These are phyloP conservation scores for Pichia inconspicua DNA, from an alignment of 1,139 yeast species.

Conservation along the genomic window DNA sequence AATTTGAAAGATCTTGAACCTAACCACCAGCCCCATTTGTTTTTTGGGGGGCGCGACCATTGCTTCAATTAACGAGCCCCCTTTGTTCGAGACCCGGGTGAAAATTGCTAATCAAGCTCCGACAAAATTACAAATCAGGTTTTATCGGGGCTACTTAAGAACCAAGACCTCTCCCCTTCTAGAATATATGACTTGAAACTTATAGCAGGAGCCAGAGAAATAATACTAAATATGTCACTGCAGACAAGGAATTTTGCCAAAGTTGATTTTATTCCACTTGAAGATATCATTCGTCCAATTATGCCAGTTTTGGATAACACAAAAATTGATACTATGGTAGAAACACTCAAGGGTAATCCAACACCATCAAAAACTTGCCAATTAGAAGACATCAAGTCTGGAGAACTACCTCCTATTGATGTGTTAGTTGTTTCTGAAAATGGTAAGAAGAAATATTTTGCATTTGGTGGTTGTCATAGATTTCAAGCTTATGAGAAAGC, in stretches of 20 bases:
- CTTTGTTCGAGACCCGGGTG: not conserved
- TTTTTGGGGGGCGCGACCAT: too few relatives aligned
- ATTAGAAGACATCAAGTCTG: constrained; percentile 45
- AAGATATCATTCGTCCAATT: constrained; percentile 66
- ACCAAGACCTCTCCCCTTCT: not conserved
- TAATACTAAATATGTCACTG: constrained; percentile 25
- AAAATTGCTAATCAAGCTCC: not conserved
- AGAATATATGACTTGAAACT: too few relatives aligned
- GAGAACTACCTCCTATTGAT: constrained; percentile 72
- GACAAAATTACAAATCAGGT: not conserved
- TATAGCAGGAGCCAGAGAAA: not conserved
- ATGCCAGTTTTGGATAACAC: constrained; percentile 70
- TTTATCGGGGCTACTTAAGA: not conserved
- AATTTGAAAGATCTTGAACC: too few relatives aligned
- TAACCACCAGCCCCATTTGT: too few relatives aligned
- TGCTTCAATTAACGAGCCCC: not conserved
- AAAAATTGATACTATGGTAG: constrained; percentile 73
- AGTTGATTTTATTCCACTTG: constrained; percentile 53
- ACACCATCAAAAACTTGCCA: constrained; percentile 58
- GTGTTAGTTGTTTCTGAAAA: constrained; percentile 57
- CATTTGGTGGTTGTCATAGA: constrained; percentile 81
- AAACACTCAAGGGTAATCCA: constrained; percentile 60
- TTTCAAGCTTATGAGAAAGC: constrained; percentile 65
- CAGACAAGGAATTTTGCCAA: constrained; percentile 40
- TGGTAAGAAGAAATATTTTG: constrained; percentile 60